Conservation (phyloP, 2,329 filamentous ascomycete species). For the Trichophyton benhamiae region DNA sequence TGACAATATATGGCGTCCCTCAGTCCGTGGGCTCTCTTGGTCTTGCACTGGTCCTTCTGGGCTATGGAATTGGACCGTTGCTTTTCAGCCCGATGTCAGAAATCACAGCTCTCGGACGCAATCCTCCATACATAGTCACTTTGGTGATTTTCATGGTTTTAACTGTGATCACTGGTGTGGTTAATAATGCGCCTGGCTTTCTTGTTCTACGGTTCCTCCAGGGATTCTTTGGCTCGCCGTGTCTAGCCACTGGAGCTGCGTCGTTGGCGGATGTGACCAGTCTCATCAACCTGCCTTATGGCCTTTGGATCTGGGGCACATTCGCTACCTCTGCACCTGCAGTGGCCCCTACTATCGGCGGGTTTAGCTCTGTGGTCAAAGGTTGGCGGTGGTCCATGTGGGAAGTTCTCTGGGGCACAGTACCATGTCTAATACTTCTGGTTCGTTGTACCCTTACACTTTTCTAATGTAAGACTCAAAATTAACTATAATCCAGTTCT, state of each 20-base stretch:
- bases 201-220: slow-evolving; percentile 11
- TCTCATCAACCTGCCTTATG: slow-evolving; percentile 15
- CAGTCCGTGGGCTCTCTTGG: slow-evolving; percentile 39
- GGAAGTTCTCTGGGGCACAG: slow-evolving; percentile 3
- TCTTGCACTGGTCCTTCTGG: slow-evolving; percentile 51
- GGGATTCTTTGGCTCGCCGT: slow-evolving; percentile 5
- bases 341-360: neutral
- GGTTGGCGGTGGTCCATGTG: slow-evolving; percentile 1
- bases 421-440: neutral
- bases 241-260: slow-evolving; percentile 5
- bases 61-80: slow-evolving; percentile 25
- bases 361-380: neutral
- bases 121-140: slow-evolving; percentile 11
- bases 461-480: neutral
- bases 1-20: neutral
- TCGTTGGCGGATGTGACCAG: neutral
- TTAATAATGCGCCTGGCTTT: slow-evolving; percentile 10
- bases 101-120: slow-evolving; percentile 10
- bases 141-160: slow-evolving; percentile 11
- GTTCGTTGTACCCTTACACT: neutral
- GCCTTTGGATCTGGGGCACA: slow-evolving; percentile 12
- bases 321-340: neutral
- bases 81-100: slow-evolving; percentile 11
- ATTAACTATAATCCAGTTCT: slow-evolving; percentile 1
- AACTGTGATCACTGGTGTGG: slow-evolving; percentile 11